Evolutionary conservation across 495 filamentous ascomycete species (phyloP).

Genomic region (Penicillium silybi): DNA sequence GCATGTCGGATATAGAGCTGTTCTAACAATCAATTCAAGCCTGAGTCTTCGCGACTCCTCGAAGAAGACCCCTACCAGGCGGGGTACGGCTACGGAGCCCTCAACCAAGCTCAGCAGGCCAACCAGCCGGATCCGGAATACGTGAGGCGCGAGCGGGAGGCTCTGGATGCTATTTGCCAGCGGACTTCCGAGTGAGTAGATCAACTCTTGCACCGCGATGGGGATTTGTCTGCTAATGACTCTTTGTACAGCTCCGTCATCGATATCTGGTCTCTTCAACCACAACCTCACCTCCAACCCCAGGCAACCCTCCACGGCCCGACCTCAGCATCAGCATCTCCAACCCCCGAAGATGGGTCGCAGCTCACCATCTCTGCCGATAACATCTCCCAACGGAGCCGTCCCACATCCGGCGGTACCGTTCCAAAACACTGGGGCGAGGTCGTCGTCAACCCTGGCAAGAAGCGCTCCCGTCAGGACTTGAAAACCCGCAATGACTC

Average conservation of each 20-base stretch:
- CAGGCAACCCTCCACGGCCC: constrained; percentile 40
- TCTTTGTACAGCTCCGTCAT: constrained; percentile 36
- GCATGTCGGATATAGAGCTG: neutral
- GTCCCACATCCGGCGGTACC: constrained; percentile 21
- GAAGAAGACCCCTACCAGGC: constrained; percentile 50
- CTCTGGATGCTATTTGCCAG: constrained; percentile 51
- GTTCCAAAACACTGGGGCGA: constrained; percentile 48
- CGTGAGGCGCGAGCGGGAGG: constrained; percentile 48
- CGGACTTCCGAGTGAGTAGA: constrained; percentile 48
- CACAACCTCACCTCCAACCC: constrained; percentile 46
- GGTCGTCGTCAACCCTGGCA: constrained; percentile 42
- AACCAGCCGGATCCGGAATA: constrained; percentile 48
- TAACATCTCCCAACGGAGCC: constrained; percentile 12
- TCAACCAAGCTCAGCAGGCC: constrained; percentile 34
- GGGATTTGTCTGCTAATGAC: neutral
- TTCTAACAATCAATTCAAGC: constrained; percentile 30
- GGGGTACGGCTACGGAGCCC: constrained; percentile 45
- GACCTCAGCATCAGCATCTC: constrained; percentile 29
- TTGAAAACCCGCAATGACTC: constrained; percentile 20
- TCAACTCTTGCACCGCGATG: neutral
- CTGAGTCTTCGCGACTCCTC: constrained; percentile 50
- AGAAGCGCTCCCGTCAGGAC: constrained; percentile 32
- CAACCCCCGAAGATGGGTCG: constrained; percentile 15
- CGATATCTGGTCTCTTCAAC: constrained; percentile 49
- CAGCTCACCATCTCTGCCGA: constrained; percentile 20